A percentile compares a stretch with the other conserved stretches of the same genome.
Evolutionary conservation across 2,329 filamentous ascomycete species (phyloP).

Genomic region (Purpureocillium lavendulum): DNA sequence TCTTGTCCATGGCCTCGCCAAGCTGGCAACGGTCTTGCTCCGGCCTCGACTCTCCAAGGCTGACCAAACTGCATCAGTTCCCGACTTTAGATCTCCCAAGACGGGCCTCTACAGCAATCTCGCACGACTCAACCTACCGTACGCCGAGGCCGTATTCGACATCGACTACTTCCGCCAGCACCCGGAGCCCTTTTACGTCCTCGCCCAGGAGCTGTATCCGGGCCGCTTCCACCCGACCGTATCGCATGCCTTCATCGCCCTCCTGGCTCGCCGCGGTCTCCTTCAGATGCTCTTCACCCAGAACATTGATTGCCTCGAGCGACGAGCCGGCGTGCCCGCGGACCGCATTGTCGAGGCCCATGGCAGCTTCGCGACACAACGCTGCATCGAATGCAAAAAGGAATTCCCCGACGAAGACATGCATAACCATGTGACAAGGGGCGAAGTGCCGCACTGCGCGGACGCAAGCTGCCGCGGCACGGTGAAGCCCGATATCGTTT

Average conservation of each 20-base stretch:
- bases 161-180: constrained; percentile 80
- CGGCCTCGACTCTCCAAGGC: background rate
- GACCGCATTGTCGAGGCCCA: constrained; percentile 88
- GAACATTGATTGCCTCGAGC: constrained; percentile 94
- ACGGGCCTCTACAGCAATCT: constrained; percentile 94
- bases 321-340: constrained; percentile 71
- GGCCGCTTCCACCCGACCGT: constrained; percentile 84
- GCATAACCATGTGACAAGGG: constrained; percentile 56
- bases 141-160: constrained; percentile 90
- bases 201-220: constrained; percentile 88
- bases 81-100: constrained; percentile 88
- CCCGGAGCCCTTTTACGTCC: constrained; percentile 82
- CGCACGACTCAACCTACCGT: constrained; percentile 73
- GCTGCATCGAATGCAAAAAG: constrained; percentile 79
- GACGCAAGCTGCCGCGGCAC: constrained; percentile 59
- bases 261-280: constrained; percentile 71
- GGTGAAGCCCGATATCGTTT: constrained; percentile 92
- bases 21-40: background rate
- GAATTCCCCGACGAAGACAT: constrained; percentile 68
- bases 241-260: constrained; percentile 77
- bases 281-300: constrained; percentile 88
- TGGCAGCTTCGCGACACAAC: constrained; percentile 85
- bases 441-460: constrained; percentile 62
- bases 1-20: background rate
- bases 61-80: constrained; percentile 45